Conservation (phyloP, 2,329 filamentous ascomycete genomes). For the Colletotrichum sp. region DNA sequence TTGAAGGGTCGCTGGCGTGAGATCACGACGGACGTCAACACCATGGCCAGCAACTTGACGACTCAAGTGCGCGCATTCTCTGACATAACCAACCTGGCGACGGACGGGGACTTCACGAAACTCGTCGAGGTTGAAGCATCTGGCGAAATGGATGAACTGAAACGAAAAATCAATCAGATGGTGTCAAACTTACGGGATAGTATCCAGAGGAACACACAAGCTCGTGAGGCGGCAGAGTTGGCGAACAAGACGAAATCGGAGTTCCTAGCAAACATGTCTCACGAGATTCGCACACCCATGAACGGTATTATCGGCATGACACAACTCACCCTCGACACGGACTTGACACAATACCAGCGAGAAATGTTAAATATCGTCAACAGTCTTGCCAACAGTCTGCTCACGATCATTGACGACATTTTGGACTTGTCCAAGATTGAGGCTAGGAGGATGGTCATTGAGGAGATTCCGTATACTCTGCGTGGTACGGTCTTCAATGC, state of each 20-base stretch:
- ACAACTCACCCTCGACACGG: conserved; percentile 91
- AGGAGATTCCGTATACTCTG: conserved; percentile 95
- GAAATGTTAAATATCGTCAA: conserved; percentile 99
- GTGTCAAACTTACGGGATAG: conserved; percentile 93
- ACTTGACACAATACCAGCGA: conserved; percentile 91
- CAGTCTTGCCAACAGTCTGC: conserved; percentile 91
- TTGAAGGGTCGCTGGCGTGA: conserved; percentile 97
- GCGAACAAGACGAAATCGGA: conserved; percentile 99
- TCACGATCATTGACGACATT: conserved; percentile 94
- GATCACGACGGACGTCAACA: conserved; percentile 96
- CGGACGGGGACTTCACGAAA: conserved; percentile 96
- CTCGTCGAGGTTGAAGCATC: conserved; percentile 96
- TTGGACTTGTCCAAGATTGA: conserved; percentile 83
- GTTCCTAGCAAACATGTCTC: conserved; percentile 98
- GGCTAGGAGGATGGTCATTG: conserved; percentile 96
- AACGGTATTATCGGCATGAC: conserved; percentile 99
- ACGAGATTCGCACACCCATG: conserved; percentile 97
- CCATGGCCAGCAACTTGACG: conserved; percentile 81
- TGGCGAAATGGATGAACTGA: conserved; percentile 98
- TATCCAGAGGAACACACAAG: conserved; percentile 95
- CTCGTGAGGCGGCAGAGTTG: conserved; percentile 92
- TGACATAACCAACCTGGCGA: conserved; percentile 97
- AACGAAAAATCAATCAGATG: conserved; percentile 99
- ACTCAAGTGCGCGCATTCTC: conserved; percentile 98
- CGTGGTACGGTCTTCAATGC: conserved; percentile 97